Evolutionary conservation across 495 filamentous ascomycete species (phyloP).

Genomic region (Penicillium egyptiacum): DNA sequence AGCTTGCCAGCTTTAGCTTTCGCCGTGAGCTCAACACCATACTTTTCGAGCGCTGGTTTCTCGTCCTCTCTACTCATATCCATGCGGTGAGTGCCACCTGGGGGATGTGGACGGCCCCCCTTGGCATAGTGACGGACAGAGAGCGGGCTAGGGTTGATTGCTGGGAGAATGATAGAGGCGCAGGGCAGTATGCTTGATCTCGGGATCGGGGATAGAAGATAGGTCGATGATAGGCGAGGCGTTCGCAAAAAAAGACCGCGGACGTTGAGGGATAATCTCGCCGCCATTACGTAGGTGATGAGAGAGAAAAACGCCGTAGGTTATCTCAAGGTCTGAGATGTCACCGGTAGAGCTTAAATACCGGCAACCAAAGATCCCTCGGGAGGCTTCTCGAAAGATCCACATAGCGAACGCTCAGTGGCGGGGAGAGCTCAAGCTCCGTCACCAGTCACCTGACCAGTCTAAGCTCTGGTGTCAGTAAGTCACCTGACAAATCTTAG

Average conservation of each 20-base stretch:
- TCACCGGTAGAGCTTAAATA: conserved; percentile 23
- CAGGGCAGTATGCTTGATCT: conserved; percentile 25
- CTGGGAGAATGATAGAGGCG: conserved; percentile 18
- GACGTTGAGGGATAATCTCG: conserved; percentile 35
- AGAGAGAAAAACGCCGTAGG: background rate
- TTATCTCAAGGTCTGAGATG: background rate
- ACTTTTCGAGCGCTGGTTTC: conserved; percentile 85
- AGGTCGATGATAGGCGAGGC: conserved; percentile 22
- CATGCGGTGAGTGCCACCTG: conserved; percentile 92
- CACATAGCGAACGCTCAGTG: conserved; percentile 36
- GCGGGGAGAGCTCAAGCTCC: conserved; percentile 33
- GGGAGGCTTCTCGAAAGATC: conserved; percentile 48
- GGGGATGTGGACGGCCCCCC: conserved; percentile 80
- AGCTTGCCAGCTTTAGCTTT: conserved; percentile 85
- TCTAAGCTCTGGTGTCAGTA: conserved; percentile 32
- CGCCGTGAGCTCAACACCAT: conserved; percentile 85
- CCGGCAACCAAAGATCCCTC: conserved; percentile 23
- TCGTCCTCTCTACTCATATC: conserved; percentile 75
- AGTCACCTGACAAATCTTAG: conserved; percentile 29
- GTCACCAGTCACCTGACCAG: conserved; percentile 36
- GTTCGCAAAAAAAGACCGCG: conserved; percentile 36
- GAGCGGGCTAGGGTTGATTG: conserved; percentile 13
- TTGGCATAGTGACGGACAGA: conserved; percentile 63
- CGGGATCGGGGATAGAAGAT: conserved; percentile 23
- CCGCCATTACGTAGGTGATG: conserved; percentile 33